Conservation (phyloP, 2,329 filamentous ascomycete genomes). For the Colletotrichum camelliae region DNA sequence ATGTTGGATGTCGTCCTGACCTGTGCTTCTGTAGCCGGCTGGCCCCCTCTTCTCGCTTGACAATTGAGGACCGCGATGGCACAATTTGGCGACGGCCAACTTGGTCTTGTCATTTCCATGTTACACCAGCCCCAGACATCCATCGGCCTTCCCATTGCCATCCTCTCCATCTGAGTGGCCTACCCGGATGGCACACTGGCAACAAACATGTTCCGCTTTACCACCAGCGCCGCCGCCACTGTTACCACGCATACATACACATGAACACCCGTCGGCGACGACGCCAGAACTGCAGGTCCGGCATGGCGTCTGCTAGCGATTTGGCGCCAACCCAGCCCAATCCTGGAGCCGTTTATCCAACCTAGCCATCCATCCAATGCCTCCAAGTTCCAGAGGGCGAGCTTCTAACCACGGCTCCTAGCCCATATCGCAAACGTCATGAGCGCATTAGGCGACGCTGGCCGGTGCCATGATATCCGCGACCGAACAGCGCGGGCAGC, state of each 20-base stretch:
- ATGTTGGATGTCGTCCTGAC: not conserved
- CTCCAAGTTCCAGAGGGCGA: not conserved
- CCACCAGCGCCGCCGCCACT: not conserved
- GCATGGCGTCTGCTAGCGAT: constrained; percentile 13
- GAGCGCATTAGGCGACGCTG: not conserved
- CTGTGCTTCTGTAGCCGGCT: not conserved
- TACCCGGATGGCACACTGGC: constrained; percentile 9
- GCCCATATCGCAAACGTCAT: not conserved
- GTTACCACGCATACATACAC: not conserved
- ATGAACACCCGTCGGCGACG: not conserved
- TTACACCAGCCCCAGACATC: constrained; percentile 7
- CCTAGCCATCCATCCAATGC: not conserved
- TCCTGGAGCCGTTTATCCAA: not conserved
- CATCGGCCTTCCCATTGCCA: not conserved
- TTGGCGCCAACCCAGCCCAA: constrained; percentile 5
- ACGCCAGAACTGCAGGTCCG: constrained; percentile 19
- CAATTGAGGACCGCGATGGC: constrained; percentile 16
- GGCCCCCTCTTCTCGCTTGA: not conserved
- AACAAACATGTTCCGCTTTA: not conserved
- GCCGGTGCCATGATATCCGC: constrained; percentile 4
- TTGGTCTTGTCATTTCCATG: not conserved
- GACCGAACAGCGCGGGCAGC: constrained; percentile 8
- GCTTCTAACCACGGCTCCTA: not conserved
- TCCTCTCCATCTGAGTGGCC: not conserved
- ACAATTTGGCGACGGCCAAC: not conserved